Conservation (phyloP, 2,329 filamentous ascomycete species). For the Xylaria sp. region DNA sequence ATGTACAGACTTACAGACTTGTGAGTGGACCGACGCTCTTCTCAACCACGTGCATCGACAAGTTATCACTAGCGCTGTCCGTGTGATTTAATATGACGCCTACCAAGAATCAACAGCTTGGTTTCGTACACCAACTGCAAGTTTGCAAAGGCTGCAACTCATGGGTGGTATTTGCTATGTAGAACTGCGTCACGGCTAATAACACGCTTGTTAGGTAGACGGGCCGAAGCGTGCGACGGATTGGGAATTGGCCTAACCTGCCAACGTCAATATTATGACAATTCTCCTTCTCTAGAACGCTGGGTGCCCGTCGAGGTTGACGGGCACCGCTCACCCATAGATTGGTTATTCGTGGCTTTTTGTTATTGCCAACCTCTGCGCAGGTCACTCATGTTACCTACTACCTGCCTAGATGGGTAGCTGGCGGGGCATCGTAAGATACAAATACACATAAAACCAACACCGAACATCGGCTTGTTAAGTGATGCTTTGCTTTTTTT, state of each 20-base stretch:
- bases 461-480: neutral
- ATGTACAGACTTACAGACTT: neutral
- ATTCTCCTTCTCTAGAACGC: neutral
- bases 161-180: neutral
- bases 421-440: neutral
- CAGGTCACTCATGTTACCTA: neutral
- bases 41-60: neutral
- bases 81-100: conserved; percentile 1
- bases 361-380: too few relatives aligned
- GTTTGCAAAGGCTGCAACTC: neutral
- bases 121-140: neutral
- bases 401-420: neutral
- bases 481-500: neutral
- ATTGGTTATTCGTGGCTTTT: neutral
- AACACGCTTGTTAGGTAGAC: conserved; percentile 23
- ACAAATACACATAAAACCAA: neutral
- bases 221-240: conserved; percentile 30
- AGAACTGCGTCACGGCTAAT: conserved; percentile 14
- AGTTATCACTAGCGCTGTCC: neutral
- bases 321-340: neutral
- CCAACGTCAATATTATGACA: neutral
- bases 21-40: neutral
- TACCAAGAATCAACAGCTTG: neutral
- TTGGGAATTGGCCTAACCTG: conserved; percentile 2
- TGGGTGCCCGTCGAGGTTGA: neutral